phyloP scores from a whole-genome alignment of 108 stramenopile species.

The Hondaea fermentalgiana region DNA sequence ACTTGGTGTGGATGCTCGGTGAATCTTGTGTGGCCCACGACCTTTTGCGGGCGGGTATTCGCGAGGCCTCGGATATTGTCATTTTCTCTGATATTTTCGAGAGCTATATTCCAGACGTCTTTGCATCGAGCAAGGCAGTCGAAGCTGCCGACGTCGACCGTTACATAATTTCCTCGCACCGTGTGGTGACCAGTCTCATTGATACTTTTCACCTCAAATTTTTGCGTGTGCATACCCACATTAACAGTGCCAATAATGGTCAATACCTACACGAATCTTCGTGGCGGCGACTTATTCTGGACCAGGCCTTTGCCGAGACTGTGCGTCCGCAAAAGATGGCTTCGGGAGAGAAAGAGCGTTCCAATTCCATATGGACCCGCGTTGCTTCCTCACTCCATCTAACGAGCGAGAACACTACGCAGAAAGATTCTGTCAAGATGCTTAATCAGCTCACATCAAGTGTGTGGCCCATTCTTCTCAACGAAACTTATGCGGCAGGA shows the following conservation, averaged over 20 bases:
- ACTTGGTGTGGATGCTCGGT: background rate
- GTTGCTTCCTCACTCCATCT: too few relatives aligned
- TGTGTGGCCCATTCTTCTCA: background rate
- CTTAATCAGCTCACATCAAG: background rate
- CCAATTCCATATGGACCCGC: too few relatives aligned
- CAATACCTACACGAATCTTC: background rate
- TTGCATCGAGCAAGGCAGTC: background rate
- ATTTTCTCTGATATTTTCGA: background rate
- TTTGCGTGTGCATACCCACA: background rate
- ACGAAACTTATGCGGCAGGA: background rate
- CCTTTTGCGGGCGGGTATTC: background rate
- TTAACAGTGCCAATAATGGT: background rate
- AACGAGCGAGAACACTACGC: too few relatives aligned
- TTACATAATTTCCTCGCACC: background rate
- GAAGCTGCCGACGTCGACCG: background rate
- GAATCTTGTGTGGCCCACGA: background rate
- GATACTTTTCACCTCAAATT: background rate
- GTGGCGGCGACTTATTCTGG: background rate
- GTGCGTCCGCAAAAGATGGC: background rate
- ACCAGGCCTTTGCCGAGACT: background rate
- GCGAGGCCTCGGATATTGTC: background rate
- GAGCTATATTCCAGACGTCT: background rate
- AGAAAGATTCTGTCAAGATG: background rate
- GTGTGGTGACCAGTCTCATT: background rate
- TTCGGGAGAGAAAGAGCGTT: background rate